A percentile compares a stretch with the other conserved stretches of the same genome.
Evolutionary conservation across 305 asterid genomes (phyloP).

Genomic region (Salvia sclarea): DNA sequence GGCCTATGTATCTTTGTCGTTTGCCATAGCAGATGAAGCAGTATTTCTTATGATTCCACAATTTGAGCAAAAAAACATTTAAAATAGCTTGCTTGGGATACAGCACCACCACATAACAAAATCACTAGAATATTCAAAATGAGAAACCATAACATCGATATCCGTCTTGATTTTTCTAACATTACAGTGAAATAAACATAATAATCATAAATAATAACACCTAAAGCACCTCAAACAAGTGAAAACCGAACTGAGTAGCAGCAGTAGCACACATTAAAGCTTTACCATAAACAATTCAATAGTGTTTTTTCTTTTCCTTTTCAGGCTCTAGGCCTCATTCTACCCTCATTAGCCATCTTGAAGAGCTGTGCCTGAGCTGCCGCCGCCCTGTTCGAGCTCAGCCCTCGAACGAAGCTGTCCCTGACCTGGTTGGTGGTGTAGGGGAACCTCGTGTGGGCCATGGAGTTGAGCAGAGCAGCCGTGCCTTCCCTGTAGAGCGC

Average conservation of each 20-base stretch:
- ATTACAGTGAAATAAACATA: conserved; percentile 35
- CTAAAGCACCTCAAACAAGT: conserved; percentile 30
- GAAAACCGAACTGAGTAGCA: conserved; percentile 33
- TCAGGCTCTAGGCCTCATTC: conserved; percentile 47
- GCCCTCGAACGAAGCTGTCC: conserved; percentile 56
- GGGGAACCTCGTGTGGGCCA: conserved; percentile 65
- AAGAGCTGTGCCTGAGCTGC: conserved; percentile 74
- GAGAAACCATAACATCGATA: conserved; percentile 22
- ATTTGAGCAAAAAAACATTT: neutral
- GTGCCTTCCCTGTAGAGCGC: conserved; percentile 89
- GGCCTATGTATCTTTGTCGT: neutral
- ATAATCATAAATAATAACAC: no score
- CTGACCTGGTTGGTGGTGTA: conserved; percentile 72
- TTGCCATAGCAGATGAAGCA: neutral
- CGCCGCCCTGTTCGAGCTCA: conserved; percentile 71
- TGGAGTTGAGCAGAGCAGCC: conserved; percentile 84
- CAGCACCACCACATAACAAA: conserved; percentile 23
- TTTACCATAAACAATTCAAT: conserved; percentile 24
- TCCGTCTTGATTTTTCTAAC: conserved; percentile 32
- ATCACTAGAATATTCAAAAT: conserved; percentile 25
- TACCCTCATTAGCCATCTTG: conserved; percentile 81
- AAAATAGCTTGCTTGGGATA: neutral
- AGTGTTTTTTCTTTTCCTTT: conserved; percentile 12
- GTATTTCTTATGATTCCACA: neutral
- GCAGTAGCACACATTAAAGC: conserved; percentile 5